Base-by-base conservation (phyloP, 192 early-diverging fungal genomes). In the Podila clonocystis region DNA sequence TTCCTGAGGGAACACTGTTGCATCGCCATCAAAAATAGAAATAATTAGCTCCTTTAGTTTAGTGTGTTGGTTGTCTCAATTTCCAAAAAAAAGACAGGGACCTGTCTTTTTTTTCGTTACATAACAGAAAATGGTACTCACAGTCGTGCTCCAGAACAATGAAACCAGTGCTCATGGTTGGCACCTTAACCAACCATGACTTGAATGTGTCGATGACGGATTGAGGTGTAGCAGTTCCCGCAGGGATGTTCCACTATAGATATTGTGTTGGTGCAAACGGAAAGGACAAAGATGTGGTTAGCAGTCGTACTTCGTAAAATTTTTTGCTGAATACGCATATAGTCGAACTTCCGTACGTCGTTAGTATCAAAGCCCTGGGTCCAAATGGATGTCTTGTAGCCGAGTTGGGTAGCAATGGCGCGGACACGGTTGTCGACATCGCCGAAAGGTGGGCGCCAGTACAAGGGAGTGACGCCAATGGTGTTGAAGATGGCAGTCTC, bases 371-470 rank as follows among this genome's bases (percentile, higher is more conserved):
- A 82, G 49, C 41, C 75, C 62, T 82, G 74, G 38, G 82, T 82
- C 88, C 88, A 89, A 29, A 89, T 82, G 24, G 86, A 77, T n/a
- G 86, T 83, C 57, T 84, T 89, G 64, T 71, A 82, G 33, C 78
- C 83, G 26, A 88, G 74, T 67, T 88, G 85, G 58, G 83, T 82
- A 12, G 83, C 85, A 58, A 88, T 86, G 70, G 67, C 74, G 48
- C 85, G 83, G 55, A 86, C 82, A 82, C 87, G 87, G 74, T 86
- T 84, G 67, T 88, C 85, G 26, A 85, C 83, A 80, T 88, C 85
- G 63, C 77, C 80, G 50, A 55, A 83, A 49, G 83, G 73, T 50
- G 88, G 86, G 34, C 88, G 82, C 85, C 85, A 85, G 77, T 87
- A 82, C 17, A 74, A 49, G 36, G 88, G 88, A 57, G 85, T 89